Conservation (phyloP, 352 stramenopile species). For the Phytophthora syringae region DNA sequence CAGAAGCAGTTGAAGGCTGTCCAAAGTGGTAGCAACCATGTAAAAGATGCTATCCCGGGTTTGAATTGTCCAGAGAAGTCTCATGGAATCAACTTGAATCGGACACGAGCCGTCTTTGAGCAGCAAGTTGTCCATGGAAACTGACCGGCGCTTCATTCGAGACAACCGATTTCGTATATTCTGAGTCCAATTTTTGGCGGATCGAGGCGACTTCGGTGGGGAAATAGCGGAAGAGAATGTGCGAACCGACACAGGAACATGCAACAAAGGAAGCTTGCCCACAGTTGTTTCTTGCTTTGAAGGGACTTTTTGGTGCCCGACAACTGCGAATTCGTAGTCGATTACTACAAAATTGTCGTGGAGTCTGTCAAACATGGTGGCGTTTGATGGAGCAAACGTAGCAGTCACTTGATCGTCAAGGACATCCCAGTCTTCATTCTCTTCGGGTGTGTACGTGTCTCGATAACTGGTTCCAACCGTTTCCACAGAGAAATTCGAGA, state of each 20-base stretch:
- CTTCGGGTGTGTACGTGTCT: conserved; percentile 24
- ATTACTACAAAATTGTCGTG: conserved; percentile 60
- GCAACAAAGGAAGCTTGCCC: conserved; percentile 17
- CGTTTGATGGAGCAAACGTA: conserved; percentile 39
- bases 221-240: conserved; percentile 13
- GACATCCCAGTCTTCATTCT: conserved; percentile 21
- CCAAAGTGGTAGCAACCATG: conserved; percentile 61
- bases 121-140: conserved; percentile 77
- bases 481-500: conserved; percentile 69
- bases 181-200: conserved; percentile 55
- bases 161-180: conserved; percentile 59
- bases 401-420: conserved; percentile 35
- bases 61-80: conserved; percentile 80
- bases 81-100: conserved; percentile 86
- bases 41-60: conserved; percentile 78
- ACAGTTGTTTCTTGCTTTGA: conserved; percentile 12
- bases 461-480: conserved; percentile 69
- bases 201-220: conserved; percentile 38
- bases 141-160: conserved; percentile 61
- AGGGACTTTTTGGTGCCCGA: conserved; percentile 23
- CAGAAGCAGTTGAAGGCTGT: conserved; percentile 55
- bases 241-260: conserved; percentile 22
- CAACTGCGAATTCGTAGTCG: conserved; percentile 51
- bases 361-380: conserved; percentile 42
- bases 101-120: conserved; percentile 74